Base-by-base conservation (phyloP, 805 yeast genomes). In the Starmerella roubikii region DNA sequence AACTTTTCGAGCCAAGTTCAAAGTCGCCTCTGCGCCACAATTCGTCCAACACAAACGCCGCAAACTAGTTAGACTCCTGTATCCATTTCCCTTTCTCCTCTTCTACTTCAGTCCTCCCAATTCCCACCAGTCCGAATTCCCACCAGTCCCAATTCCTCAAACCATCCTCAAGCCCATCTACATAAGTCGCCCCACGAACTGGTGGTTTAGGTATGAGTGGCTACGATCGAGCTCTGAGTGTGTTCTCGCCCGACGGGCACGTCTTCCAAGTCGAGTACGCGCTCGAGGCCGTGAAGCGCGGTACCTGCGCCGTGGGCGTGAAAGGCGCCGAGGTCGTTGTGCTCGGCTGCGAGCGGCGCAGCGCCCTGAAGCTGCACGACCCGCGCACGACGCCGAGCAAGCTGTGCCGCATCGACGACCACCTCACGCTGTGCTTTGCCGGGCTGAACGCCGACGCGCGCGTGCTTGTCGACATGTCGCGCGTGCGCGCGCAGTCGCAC, bases 221-320 rank as follows among this genome's bases (percentile, higher is more conserved):
- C 47, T 88, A 88, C 94, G 98, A 88, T 64, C 76, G 97, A 72
- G 98, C 98, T 41, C 72, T 88, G 54, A 86, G 96, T 46, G 93
- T 88, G 61, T 88, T 88, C 67, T 84, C 94, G 78, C 98, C 98
- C 50, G 98, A 88, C 65, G 98, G 98, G 44, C 96, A 88, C 60
- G 94, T 88, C 58, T 88, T 88, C 69, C 98, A 91, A 70, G 98
- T 91, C 30, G 97, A 91, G 61, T 91, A 91, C 55, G 98, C 98
- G 20, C 70, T 80, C 29, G 98, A 91, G 59, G 98, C 98, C 0
- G 98, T 91, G 32, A 91, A 88, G 58, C 74, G 97, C 63, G 98
- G 98, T 44, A 91, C 98, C 3, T 84, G 95, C 58, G 95, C 97
- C 1, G 94, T 91, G 34, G 98, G 96, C 30, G 88, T 91, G 43